Evolutionary conservation across 306 rosid species (phyloP).

Genomic region (Begonia fuchsioides): DNA sequence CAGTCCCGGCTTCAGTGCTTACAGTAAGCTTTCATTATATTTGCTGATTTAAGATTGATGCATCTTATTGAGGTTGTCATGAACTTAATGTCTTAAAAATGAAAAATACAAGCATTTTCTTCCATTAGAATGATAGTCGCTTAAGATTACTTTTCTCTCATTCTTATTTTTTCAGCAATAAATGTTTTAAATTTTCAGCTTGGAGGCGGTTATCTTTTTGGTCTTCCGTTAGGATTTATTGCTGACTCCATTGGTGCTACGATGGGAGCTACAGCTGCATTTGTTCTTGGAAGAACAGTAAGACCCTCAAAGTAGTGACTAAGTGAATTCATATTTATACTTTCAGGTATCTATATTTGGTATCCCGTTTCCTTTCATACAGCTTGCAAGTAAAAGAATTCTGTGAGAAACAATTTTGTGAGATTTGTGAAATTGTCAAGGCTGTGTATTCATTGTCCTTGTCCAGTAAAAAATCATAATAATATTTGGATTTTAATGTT

Average conservation of each 20-base stretch:
- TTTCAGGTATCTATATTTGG: neutral
- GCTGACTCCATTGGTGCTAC: slow-evolving; percentile 86
- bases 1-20: slow-evolving; percentile 84
- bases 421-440: too few relatives aligned
- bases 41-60: neutral
- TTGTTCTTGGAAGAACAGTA: slow-evolving; percentile 83
- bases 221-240: slow-evolving; percentile 60
- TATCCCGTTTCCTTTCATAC: neutral
- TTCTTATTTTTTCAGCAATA: slow-evolving; percentile 1
- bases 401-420: neutral
- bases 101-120: neutral
- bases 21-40: slow-evolving; percentile 29
- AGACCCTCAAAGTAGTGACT: slow-evolving; percentile 12
- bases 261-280: slow-evolving; percentile 77
- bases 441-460: too few relatives aligned
- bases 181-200: slow-evolving; percentile 32
- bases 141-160: slow-evolving; percentile 1
- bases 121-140: neutral
- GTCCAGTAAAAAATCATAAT: too few relatives aligned
- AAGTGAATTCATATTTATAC: neutral
- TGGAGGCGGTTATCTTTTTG: slow-evolving; percentile 92
- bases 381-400: neutral
- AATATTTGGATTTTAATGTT: too few relatives aligned
- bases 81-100: neutral
- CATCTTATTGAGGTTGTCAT: neutral